Percentiles rank a stretch among this genome's conserved stretches.
Evolutionary conservation across 805 yeast genomes (phyloP).

Genomic region (Maudiozyma serrabonitensis): DNA sequence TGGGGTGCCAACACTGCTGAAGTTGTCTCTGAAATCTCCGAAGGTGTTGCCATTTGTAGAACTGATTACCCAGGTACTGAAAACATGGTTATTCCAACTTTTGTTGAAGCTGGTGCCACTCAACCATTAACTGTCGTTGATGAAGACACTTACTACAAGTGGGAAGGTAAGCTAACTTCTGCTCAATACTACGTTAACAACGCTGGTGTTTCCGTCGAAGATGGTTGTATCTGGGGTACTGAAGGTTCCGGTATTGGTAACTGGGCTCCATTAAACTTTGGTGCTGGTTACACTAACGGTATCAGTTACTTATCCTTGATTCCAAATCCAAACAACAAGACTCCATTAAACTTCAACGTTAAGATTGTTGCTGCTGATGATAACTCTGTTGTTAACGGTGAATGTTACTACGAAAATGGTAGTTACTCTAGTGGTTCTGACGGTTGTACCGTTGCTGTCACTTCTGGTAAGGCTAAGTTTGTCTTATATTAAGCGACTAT

Average conservation of each 20-base stretch:
- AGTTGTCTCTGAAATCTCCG: conserved; percentile 54
- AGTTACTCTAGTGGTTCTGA: conserved; percentile 45
- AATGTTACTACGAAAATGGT: conserved; percentile 77
- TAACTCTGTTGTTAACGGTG: conserved; percentile 56
- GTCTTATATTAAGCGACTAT: conserved; percentile 44
- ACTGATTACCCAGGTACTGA: conserved; percentile 99
- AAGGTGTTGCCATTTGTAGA: conserved; percentile 85
- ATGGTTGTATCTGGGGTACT: conserved; percentile 93
- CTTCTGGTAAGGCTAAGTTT: conserved; percentile 73
- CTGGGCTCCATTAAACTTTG: conserved; percentile 96
- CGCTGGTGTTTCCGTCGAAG: conserved; percentile 84
- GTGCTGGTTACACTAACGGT: conserved; percentile 75
- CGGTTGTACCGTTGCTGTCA: conserved; percentile 92
- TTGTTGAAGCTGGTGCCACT: conserved; percentile 58
- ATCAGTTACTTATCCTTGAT: conserved; percentile 79
- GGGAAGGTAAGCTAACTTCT: conserved; percentile 78
- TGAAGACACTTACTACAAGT: conserved; percentile 64
- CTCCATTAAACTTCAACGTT: conserved; percentile 62
- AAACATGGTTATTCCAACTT: conserved; percentile 94
- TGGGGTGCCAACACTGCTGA: conserved; percentile 74
- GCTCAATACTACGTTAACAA: conserved; percentile 97
- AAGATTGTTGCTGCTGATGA: conserved; percentile 68
- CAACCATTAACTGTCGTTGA: conserved; percentile 74
- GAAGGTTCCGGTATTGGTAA: conserved; percentile 78
- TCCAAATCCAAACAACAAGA: conserved; percentile 86